A percentile compares a stretch with the other conserved stretches of the same genome.
Evolutionary conservation across 768 basidiomycete genomes (phyloP).

Genomic region (Clitopilus passeckerianus): DNA sequence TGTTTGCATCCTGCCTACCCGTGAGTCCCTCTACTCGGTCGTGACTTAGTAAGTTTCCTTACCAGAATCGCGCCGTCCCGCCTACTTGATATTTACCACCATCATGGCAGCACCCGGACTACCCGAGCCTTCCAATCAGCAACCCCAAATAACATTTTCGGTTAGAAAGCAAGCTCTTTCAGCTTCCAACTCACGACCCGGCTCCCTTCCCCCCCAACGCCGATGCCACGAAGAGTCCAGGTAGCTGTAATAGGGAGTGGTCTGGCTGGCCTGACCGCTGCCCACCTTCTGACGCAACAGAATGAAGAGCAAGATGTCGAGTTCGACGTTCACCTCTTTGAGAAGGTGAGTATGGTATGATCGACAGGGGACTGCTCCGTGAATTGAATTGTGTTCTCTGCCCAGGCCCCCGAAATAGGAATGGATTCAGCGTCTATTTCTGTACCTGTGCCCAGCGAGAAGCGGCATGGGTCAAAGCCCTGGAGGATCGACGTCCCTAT

Average conservation of each 20-base stretch:
- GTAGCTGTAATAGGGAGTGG: conserved; percentile 72
- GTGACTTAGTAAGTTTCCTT: too few relatives aligned
- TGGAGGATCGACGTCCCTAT: conserved; percentile 76
- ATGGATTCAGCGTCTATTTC: conserved; percentile 67
- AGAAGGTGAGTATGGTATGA: conserved; percentile 46
- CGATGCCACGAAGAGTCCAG: conserved; percentile 39
- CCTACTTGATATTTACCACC: not conserved
- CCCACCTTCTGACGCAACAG: conserved; percentile 43
- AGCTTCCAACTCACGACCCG: not conserved
- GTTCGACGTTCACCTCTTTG: conserved; percentile 69
- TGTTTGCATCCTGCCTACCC: too few relatives aligned
- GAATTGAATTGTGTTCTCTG: not conserved
- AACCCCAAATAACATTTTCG: not conserved
- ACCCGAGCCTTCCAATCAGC: not conserved
- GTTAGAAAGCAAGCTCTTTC: not conserved
- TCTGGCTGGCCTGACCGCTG: conserved; percentile 68
- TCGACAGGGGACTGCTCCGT: not conserved
- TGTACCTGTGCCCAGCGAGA: conserved; percentile 27
- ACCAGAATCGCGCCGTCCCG: not conserved
- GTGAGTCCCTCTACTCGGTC: too few relatives aligned
- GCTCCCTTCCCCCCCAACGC: not conserved
- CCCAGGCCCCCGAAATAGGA: conserved; percentile 50
- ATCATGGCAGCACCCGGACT: not conserved
- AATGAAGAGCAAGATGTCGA: conserved; percentile 29
- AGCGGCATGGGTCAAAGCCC: conserved; percentile 16